A percentile compares a stretch with the other conserved stretches of the same genome.
Conservation (phyloP, 768 basidiomycete species). For the Panaeolus cyanescens region DNA sequence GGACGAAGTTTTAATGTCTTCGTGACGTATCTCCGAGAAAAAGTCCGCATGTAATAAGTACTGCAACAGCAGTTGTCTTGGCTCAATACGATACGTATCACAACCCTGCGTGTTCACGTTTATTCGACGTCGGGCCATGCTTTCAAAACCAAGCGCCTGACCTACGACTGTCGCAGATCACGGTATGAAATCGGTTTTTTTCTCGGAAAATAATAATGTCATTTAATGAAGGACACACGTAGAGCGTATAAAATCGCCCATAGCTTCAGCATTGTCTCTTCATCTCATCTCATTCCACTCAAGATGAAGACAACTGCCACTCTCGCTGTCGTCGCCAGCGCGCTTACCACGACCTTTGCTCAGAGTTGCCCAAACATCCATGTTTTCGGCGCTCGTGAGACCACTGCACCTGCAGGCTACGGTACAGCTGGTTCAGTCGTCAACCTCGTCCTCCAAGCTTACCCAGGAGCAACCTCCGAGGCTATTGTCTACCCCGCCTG, state of each 20-base stretch:
- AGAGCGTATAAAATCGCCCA: not conserved
- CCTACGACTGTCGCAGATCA: not conserved
- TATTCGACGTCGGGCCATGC: not conserved
- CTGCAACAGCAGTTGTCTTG: not conserved
- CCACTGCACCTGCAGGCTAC: constrained; percentile 31
- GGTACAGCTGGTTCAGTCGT: constrained; percentile 32
- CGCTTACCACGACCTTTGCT: not conserved
- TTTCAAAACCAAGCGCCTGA: not conserved
- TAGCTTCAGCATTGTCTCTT: not conserved
- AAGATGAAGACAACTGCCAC: not conserved
- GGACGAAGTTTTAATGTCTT: not conserved
- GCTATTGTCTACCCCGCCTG: constrained; percentile 38
- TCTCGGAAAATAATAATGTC: not conserved
- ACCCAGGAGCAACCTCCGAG: constrained; percentile 30
- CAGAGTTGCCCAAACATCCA: constrained; percentile 30
- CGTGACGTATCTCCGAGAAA: not conserved
- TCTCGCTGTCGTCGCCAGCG: not conserved
- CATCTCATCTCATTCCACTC: not conserved
- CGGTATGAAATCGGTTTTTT: constrained; percentile 1
- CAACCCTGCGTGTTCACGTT: not conserved
- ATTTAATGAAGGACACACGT: too few relatives aligned
- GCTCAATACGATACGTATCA: not conserved
- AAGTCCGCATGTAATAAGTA: not conserved
- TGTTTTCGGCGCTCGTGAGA: constrained; percentile 36
- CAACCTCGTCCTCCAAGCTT: constrained; percentile 24